Percentiles rank a stretch among this genome's conserved stretches.
phyloP scores from a whole-genome alignment of 1,284 basidiomycete species.

The Ceratobasidium sp. region DNA sequence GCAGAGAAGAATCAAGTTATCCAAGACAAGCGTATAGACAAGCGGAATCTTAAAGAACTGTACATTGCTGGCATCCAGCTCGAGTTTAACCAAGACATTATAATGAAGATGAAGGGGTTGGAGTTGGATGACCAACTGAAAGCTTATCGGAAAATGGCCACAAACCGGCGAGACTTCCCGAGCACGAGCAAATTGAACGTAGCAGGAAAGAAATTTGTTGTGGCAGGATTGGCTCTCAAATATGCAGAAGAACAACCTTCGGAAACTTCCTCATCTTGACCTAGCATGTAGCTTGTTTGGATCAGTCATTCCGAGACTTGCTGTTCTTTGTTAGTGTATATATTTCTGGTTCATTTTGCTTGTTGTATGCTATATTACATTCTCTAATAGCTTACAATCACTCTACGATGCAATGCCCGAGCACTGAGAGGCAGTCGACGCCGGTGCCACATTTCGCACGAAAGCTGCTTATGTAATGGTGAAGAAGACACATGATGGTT shows the following conservation, averaged over 20 bases:
- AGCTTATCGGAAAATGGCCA: conserved; percentile 6
- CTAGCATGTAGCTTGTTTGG: too few species aligned
- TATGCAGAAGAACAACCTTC: conserved; percentile 11
- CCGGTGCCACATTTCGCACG: too few species aligned
- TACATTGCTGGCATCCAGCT: conserved; percentile 18
- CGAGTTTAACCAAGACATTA: background rate
- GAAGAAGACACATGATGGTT: too few species aligned
- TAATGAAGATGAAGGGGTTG: conserved; percentile 10
- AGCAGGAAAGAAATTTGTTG: background rate
- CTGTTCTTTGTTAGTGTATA: too few species aligned
- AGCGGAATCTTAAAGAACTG: background rate
- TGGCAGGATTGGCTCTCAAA: background rate
- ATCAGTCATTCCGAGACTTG: too few species aligned
- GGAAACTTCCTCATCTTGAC: too few species aligned
- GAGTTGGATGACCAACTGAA: conserved; percentile 14
- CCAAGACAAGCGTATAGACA: background rate
- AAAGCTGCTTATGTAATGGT: too few species aligned
- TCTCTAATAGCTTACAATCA: background rate
- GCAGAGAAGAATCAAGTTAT: conserved; percentile 10
- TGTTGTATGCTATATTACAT: too few species aligned
- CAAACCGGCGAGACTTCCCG: conserved; percentile 7
- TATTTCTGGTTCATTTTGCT: too few species aligned
- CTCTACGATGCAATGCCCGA: too few species aligned
- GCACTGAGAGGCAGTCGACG: too few species aligned
- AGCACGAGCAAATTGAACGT: conserved; percentile 6